These are phyloP conservation scores for Phytophthora europaea DNA, from an alignment of 352 stramenopile species.

Conservation along the genomic window DNA sequence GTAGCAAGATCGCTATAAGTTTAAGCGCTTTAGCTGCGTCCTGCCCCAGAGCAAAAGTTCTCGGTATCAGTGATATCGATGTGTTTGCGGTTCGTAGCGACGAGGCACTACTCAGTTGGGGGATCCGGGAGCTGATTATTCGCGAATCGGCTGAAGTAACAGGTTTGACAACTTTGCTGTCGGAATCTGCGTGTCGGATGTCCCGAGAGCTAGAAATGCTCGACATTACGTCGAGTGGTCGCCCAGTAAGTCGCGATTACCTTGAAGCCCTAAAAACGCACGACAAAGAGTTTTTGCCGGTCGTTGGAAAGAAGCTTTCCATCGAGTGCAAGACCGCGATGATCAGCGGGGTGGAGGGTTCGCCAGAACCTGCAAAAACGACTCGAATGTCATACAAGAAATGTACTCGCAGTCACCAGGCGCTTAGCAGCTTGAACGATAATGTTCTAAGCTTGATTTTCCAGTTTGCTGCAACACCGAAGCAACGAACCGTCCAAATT, in stretches of 20 bases:
- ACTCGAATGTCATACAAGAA: background rate
- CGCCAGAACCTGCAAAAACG: background rate
- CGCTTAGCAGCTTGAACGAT: background rate
- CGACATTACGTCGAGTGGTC: background rate
- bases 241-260: background rate
- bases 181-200: background rate
- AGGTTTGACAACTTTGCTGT: background rate
- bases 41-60: background rate
- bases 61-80: background rate
- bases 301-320: constrained; percentile 1
- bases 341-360: background rate
- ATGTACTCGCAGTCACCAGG: background rate
- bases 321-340: background rate
- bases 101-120: background rate
- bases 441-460: background rate
- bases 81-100: background rate
- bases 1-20: background rate
- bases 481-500: background rate
- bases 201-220: background rate
- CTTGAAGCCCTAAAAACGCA: background rate
- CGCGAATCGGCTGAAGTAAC: background rate
- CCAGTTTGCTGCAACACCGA: background rate
- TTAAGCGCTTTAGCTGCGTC: background rate
- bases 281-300: background rate
- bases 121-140: background rate